These are phyloP conservation scores for Nitzschia sp. DNA, from an alignment of 108 stramenopile species.

Conservation along the genomic window DNA sequence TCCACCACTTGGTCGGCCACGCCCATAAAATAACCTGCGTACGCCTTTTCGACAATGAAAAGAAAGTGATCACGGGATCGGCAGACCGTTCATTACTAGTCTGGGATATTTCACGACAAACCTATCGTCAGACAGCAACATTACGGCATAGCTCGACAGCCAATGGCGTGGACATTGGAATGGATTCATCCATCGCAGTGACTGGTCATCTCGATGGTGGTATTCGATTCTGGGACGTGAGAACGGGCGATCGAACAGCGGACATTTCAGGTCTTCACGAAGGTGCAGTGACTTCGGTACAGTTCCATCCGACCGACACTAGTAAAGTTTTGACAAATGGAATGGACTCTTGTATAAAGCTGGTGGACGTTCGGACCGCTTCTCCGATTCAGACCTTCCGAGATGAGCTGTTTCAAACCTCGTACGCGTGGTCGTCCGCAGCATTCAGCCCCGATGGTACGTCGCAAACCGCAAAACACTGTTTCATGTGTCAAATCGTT, in stretches of 20 bases:
- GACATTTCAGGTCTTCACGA: constrained; percentile 71
- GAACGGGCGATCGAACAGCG: constrained; percentile 50
- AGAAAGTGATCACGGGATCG: constrained; percentile 75
- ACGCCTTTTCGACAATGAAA: constrained; percentile 55
- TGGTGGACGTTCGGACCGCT: constrained; percentile 64
- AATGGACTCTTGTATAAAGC: constrained; percentile 67
- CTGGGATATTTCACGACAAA: constrained; percentile 84
- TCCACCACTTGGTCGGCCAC: constrained; percentile 88
- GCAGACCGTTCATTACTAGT: constrained; percentile 79
- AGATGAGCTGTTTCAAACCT: constrained; percentile 49
- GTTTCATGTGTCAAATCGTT: neutral
- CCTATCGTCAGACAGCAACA: constrained; percentile 73
- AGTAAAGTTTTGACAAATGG: constrained; percentile 75
- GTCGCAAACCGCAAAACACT: too few species aligned
- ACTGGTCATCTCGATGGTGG: constrained; percentile 84
- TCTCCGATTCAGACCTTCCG: constrained; percentile 48
- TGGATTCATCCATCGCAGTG: constrained; percentile 38
- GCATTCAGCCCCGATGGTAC: constrained; percentile 78
- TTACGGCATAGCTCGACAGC: constrained; percentile 74
- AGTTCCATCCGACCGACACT: constrained; percentile 61
- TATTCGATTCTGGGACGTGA: constrained; percentile 73
- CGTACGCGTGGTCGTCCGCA: constrained; percentile 38
- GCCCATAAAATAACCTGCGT: constrained; percentile 79
- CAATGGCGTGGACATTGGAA: constrained; percentile 66
- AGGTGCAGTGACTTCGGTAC: constrained; percentile 73